Evolutionary conservation across 805 yeast species (phyloP), one percentile per base, ranked within the genome.

Genomic region (Isabelozyma gotoi): DNA sequence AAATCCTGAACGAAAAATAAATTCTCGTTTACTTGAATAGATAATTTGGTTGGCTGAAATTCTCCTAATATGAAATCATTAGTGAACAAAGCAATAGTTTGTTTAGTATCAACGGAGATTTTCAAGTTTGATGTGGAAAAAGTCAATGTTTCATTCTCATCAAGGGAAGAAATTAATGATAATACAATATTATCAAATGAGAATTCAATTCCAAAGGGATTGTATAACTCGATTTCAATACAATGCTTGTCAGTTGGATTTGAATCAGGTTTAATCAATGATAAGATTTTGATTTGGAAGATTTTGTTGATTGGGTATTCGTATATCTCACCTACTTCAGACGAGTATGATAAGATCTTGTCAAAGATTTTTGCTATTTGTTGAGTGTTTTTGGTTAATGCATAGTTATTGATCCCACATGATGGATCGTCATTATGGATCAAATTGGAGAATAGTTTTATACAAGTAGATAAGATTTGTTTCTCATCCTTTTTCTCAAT

Each of bases 381-480:
- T 4, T 44, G 39, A 11, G 41, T 41, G 7, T 43, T 50, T 41
- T 56, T 62, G 20, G 57, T 43, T 12, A 57, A 39, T 15, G 46
- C 53, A 48, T 55, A 65, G 40, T 57, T 59, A 43, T 67, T 65
- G 33, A 61, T 58, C 3, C 67, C 68, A 39, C 14, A 47, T 39
- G 42, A 57, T 39, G 33, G 33, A 39, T 40, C 36, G 20, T 29
- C n/a, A 8, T 44, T 47, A 16, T 45, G 49, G 21, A 46, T 56
- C 42, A 69, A 54, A 14, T 66, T 59, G 0, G 76, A 57, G 14
- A 74, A 59, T 2, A 74, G 47, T 31, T 66, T 74, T 7, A 78
- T 52, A 44, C 74, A 73, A 0, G 80, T 67, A 2, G 52, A 54
- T 8, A 74, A 45, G 7, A 77, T 49, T n/a, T 65, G 53, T 29